Conservation (phyloP, 139 green algal species). For the Pleodorina starrii region DNA sequence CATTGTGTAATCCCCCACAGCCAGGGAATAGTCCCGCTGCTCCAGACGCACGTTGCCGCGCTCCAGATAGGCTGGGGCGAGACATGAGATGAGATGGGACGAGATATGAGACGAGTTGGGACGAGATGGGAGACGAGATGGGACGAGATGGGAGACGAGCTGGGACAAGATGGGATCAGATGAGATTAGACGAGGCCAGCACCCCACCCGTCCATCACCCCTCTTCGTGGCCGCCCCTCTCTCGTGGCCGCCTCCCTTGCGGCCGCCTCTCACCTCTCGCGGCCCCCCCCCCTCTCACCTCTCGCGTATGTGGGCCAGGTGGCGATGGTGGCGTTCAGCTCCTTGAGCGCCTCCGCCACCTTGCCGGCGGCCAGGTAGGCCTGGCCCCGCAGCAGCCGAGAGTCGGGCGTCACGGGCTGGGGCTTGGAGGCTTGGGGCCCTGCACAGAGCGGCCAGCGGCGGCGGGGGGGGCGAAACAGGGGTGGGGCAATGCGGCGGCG, state of each 20-base stretch:
- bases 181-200: too few species aligned
- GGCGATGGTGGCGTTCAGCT: slow-evolving; percentile 31
- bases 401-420: slow-evolving; percentile 34
- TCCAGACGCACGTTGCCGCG: slow-evolving; percentile 42
- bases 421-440: neutral
- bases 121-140: neutral
- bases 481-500: neutral
- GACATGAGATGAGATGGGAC: neutral
- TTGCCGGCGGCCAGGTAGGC: slow-evolving; percentile 28
- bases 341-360: slow-evolving; percentile 33
- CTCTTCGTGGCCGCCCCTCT: too few species aligned
- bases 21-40: neutral
- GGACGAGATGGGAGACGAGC: too few species aligned
- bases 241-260: too few species aligned
- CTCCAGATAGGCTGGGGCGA: slow-evolving; percentile 36
- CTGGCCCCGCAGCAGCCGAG: slow-evolving; percentile 31
- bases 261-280: too few species aligned
- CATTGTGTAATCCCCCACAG: slow-evolving; percentile 33
- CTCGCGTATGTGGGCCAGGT: slow-evolving; percentile 34
- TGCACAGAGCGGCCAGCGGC: neutral
- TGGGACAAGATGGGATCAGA: too few species aligned
- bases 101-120: neutral
- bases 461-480: neutral
- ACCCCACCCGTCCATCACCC: too few species aligned
- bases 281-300: neutral